These are phyloP conservation scores for Colletotrichum tropicicola DNA, from an alignment of 2,329 filamentous ascomycete species.

Conservation along the genomic window DNA sequence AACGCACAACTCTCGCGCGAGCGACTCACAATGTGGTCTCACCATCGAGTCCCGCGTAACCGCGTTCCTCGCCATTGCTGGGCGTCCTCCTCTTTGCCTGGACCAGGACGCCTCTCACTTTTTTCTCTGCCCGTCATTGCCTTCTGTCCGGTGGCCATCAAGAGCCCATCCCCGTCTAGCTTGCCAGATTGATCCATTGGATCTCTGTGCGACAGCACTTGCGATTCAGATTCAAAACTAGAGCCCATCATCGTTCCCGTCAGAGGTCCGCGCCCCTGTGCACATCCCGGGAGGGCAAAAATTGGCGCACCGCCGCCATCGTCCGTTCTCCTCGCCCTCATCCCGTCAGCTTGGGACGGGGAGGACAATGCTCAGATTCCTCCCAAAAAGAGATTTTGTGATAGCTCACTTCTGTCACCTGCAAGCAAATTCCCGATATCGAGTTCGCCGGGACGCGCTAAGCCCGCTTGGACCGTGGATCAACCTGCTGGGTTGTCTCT, in stretches of 20 bases:
- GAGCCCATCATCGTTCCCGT: neutral
- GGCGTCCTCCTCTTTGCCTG: neutral
- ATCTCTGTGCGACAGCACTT: conserved; percentile 19
- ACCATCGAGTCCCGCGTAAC: conserved; percentile 14
- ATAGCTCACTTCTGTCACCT: conserved; percentile 9
- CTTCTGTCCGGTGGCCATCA: neutral
- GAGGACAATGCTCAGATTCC: conserved; percentile 1
- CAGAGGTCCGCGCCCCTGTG: neutral
- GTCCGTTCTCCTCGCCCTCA: neutral
- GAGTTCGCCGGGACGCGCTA: neutral
- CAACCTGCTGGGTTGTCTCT: conserved; percentile 13
- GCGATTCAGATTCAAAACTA: conserved; percentile 6
- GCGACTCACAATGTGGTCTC: conserved; percentile 10
- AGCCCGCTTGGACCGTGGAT: conserved; percentile 8
- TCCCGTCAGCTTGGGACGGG: conserved; percentile 15
- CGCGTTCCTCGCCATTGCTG: conserved; percentile 22
- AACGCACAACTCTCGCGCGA: conserved; percentile 25
- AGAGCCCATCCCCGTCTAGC: neutral
- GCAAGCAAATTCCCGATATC: conserved; percentile 9
- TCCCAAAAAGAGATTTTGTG: neutral
- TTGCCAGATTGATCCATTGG: conserved; percentile 3
- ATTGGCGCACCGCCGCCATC: neutral
- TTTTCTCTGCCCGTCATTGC: neutral
- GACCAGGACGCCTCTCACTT: neutral
- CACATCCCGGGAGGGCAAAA: neutral